Evolutionary conservation across 2,329 filamentous ascomycete species (phyloP), one percentile per base, ranked within the genome.

Genomic region (Aureobasidium sp.): DNA sequence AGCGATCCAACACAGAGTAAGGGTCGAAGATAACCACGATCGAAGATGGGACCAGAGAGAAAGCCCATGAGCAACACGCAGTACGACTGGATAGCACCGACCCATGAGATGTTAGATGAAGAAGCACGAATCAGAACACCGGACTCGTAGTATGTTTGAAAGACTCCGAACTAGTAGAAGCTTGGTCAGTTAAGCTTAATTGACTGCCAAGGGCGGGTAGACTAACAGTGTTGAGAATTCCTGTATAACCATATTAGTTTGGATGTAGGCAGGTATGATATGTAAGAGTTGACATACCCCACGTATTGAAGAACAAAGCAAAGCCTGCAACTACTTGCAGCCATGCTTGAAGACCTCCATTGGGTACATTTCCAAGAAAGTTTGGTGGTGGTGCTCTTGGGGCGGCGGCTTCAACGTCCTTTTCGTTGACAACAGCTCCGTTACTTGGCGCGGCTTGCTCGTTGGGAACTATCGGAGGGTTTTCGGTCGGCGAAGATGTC

Each of bases 251-350:
- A n/a, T 23, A 23, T 53, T 25, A 47, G 23, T 47, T 25, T 47
- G n/a, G 1, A 25, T 25, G 23, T 23, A n/a, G 23, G 9, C 20
- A 27, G n/a, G 13, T 10, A 25, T 25, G 10, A 3, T 47, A 16
- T n/a, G 23, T 25, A 47, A 25, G 25, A 23, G 6, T 27, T 27
- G 23, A 25, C n/a, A 36, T 25, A 47, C 43, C 79, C 80, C 82
- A 85, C 33, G 78, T 78, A 69, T 84, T 84, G 67, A 83, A 83
- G 68, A 84, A 79, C 10, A 85, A 67, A 61, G 83, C 81, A 71
- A 84, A 85, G n/a, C 74, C 73, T 2, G 80, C 81, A 1, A 82
- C 59, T 6, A 85, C 82, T 66, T 84, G 82, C 36, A 85, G 69
- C 83, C 82, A 85, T 6, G 83, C 82, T 68, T 67, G 73, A 7